phyloP scores from a whole-genome alignment of 495 filamentous ascomycete species.

The Penicillium angulare region DNA sequence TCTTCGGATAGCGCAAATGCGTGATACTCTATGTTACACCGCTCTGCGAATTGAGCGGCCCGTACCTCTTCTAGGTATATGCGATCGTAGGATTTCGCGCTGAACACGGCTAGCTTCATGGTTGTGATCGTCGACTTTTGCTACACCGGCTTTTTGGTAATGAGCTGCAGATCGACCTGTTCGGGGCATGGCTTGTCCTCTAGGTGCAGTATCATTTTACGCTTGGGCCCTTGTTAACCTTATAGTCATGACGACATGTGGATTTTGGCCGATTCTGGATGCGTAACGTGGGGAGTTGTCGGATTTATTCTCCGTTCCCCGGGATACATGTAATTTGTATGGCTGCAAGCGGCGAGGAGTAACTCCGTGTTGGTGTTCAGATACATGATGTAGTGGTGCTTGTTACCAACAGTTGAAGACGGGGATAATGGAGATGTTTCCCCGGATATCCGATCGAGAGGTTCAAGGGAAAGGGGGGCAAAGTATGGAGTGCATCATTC shows the following conservation, averaged over 20 bases:
- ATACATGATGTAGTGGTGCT: too few relatives aligned
- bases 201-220: too few relatives aligned
- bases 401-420: too few relatives aligned
- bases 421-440: not conserved
- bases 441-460: constrained; percentile 7
- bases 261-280: too few relatives aligned
- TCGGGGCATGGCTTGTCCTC: too few relatives aligned
- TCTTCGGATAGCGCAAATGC: constrained; percentile 53
- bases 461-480: not conserved
- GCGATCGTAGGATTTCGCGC: constrained; percentile 61
- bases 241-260: not conserved
- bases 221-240: not conserved
- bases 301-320: not conserved
- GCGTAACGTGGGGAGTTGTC: too few relatives aligned
- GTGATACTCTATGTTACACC: constrained; percentile 50
- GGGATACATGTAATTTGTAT: not conserved
- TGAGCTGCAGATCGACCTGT: too few relatives aligned
- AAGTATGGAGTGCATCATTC: not conserved
- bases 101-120: constrained; percentile 63
- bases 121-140: too few relatives aligned
- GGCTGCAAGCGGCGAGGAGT: not conserved
- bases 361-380: too few relatives aligned
- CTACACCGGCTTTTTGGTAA: too few relatives aligned
- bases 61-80: constrained; percentile 43
- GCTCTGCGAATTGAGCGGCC: constrained; percentile 16